Conservation (phyloP, 768 basidiomycete genomes). For the Plicaturopsis crispa region DNA sequence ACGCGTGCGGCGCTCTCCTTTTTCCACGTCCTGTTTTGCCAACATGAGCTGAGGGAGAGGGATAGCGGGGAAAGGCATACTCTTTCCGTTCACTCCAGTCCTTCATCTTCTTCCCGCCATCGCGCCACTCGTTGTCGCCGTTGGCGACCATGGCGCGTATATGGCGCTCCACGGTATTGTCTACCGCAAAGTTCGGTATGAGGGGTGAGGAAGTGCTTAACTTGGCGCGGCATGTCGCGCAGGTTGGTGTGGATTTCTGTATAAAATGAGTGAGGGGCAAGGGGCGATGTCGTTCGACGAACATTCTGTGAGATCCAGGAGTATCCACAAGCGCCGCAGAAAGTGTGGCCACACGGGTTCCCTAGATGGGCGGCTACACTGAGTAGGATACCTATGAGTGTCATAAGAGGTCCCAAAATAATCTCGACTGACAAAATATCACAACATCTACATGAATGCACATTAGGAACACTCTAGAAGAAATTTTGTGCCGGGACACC, state of each 20-base stretch:
- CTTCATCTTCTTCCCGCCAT: conserved; percentile 32
- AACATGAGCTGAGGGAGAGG: not conserved
- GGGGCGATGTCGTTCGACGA: conserved; percentile 10
- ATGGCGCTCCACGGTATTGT: conserved; percentile 54
- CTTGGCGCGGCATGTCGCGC: conserved; percentile 52
- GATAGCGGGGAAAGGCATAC: conserved; percentile 28
- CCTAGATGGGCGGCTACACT: conserved; percentile 57
- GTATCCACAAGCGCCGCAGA: conserved; percentile 61
- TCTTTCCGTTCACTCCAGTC: conserved; percentile 50
- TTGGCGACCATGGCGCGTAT: conserved; percentile 37
- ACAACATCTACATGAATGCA: conserved; percentile 46
- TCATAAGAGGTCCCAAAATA: conserved; percentile 2
- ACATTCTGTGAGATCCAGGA: conserved; percentile 53
- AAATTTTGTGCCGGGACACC: conserved; percentile 18
- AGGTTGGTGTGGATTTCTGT: conserved; percentile 37
- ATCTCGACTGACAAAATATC: conserved; percentile 51
- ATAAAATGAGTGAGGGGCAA: conserved; percentile 4
- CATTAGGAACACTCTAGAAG: conserved; percentile 7
- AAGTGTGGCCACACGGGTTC: conserved; percentile 70
- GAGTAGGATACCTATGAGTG: conserved; percentile 1
- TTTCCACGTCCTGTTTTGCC: conserved; percentile 22
- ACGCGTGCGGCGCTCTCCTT: too few relatives aligned
- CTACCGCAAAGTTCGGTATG: conserved; percentile 58
- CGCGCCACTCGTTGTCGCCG: conserved; percentile 46
- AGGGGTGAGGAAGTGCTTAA: conserved; percentile 36